A percentile compares a stretch with the other conserved stretches of the same genome.
Conservation (phyloP, 2,329 filamentous ascomycete genomes). For the Pseudogymnoascus sp. region DNA sequence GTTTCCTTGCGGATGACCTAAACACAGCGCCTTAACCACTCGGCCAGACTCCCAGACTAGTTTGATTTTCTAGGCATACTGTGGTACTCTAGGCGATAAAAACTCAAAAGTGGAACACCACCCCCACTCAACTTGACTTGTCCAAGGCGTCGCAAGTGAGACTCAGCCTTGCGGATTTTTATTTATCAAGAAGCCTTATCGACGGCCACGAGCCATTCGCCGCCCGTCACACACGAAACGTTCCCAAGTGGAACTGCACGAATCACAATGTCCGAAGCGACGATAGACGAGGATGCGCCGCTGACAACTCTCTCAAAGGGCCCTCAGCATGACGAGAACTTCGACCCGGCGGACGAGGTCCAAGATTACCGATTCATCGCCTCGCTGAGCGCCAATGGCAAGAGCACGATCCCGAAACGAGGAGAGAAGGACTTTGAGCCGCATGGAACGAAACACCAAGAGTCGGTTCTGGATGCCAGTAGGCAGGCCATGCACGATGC, state of each 20-base stretch:
- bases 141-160: not conserved
- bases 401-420: slow-evolving; percentile 66
- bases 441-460: slow-evolving; percentile 78
- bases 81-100: not conserved
- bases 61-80: not conserved
- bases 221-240: not conserved
- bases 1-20: slow-evolving; percentile 31
- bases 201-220: not conserved
- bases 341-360: slow-evolving; percentile 66
- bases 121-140: not conserved
- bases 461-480: slow-evolving; percentile 68
- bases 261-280: slow-evolving; percentile 6
- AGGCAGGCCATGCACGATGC: slow-evolving; percentile 85
- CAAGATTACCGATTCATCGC: slow-evolving; percentile 77
- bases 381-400: slow-evolving; percentile 42
- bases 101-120: not conserved
- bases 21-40: slow-evolving; percentile 51
- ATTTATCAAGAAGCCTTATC: not conserved
- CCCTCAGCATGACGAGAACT: slow-evolving; percentile 34
- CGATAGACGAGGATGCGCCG: slow-evolving; percentile 26
- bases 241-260: not conserved
- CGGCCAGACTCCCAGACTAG: slow-evolving; percentile 37
- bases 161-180: slow-evolving; percentile 7
- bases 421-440: slow-evolving; percentile 97
- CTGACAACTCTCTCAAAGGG: slow-evolving; percentile 16